Conservation (phyloP, 2,329 filamentous ascomycete genomes). For the Lachnellula hyalina region DNA sequence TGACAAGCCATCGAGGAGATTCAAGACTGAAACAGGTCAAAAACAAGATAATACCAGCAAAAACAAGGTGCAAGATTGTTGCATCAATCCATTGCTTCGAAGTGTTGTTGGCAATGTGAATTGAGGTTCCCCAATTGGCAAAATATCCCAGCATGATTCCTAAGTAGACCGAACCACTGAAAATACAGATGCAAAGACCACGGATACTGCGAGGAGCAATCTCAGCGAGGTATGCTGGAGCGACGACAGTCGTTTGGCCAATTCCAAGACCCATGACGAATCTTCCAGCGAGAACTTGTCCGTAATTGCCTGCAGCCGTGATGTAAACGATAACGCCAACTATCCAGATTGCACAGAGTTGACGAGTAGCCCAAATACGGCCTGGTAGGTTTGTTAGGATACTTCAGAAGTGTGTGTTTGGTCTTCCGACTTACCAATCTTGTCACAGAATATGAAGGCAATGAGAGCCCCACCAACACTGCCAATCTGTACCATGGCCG, state of each 20-base stretch:
- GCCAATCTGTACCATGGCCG: constrained; percentile 37
- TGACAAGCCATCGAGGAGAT: constrained; percentile 64
- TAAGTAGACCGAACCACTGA: constrained; percentile 20
- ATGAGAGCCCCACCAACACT: constrained; percentile 33
- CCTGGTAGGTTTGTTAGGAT: constrained; percentile 21
- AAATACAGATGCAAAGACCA: constrained; percentile 24
- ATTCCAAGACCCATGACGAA: constrained; percentile 31
- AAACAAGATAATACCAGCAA: constrained; percentile 41
- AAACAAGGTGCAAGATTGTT: constrained; percentile 61
- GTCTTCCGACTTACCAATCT: constrained; percentile 13
- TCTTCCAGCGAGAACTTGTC: constrained; percentile 23
- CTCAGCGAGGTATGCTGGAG: constrained; percentile 33
- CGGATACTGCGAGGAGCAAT: constrained; percentile 21
- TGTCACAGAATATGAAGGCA: constrained; percentile 22
- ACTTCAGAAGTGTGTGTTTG: constrained; percentile 20
- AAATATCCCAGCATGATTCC: constrained; percentile 26
- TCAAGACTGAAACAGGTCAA: constrained; percentile 21
- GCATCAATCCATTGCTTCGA: constrained; percentile 56
- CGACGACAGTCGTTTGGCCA: constrained; percentile 35
- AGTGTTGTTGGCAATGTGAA: constrained; percentile 33
- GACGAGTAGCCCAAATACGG: constrained; percentile 24
- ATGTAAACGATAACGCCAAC: constrained; percentile 31
- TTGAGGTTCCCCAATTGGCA: background rate
- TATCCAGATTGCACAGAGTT: constrained; percentile 22
- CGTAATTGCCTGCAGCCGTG: constrained; percentile 28